phyloP scores from a whole-genome alignment of 164 flowering plant species.

The Aristolochia californica region DNA sequence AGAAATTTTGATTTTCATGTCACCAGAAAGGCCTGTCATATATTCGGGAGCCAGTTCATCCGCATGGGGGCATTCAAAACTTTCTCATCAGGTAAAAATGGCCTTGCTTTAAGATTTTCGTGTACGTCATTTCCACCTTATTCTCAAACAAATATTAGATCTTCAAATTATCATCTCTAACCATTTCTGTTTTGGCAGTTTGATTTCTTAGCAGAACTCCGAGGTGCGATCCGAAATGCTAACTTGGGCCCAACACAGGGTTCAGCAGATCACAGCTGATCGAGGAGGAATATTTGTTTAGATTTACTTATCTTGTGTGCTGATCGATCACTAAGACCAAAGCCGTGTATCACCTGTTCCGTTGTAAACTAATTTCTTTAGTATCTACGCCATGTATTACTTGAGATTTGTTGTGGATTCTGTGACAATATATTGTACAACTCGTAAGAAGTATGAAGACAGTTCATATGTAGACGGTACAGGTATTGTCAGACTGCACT shows the following conservation, averaged over 20 bases:
- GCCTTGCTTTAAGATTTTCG: background rate
- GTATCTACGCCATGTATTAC: too few species aligned
- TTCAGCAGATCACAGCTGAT: too few species aligned
- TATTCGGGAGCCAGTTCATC: conserved; percentile 44
- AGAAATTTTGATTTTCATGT: conserved; percentile 2
- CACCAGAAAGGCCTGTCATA: conserved; percentile 62
- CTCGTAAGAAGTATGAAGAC: too few species aligned
- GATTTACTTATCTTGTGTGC: too few species aligned
- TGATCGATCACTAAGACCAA: too few species aligned
- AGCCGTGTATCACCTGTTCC: too few species aligned
- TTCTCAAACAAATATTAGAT: background rate
- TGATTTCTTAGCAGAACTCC: conserved; percentile 57
- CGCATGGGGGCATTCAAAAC: conserved; percentile 49
- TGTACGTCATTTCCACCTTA: background rate
- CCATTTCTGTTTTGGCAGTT: conserved; percentile 16
- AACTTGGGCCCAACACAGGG: conserved; percentile 5
- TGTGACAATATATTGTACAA: too few species aligned
- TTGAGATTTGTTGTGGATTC: too few species aligned
- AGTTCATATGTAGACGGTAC: too few species aligned
- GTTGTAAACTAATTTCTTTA: too few species aligned
- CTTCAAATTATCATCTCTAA: conserved; percentile 3
- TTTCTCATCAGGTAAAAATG: conserved; percentile 58
- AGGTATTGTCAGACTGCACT: too few species aligned
- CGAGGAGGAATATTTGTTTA: too few species aligned
- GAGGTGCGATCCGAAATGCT: conserved; percentile 32